A percentile compares a stretch with the other conserved stretches of the same genome.
These are phyloP conservation scores for Trypethelium eluteriae DNA, from an alignment of 495 filamentous ascomycete genomes.

Conservation along the genomic window DNA sequence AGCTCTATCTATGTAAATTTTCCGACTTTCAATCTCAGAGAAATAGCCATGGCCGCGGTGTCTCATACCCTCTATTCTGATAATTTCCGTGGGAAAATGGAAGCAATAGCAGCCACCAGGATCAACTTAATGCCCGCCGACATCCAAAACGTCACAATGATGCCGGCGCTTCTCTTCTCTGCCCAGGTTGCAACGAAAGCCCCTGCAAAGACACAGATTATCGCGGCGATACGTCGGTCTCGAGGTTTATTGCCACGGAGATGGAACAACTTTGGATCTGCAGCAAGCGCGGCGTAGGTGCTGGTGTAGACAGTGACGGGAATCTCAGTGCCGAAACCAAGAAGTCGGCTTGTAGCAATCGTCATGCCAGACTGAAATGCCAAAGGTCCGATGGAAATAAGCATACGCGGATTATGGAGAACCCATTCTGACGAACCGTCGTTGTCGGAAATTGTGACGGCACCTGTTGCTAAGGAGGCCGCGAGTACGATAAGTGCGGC, in stretches of 20 bases:
- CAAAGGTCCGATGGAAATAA: constrained; percentile 55
- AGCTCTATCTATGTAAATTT: background rate
- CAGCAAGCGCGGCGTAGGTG: constrained; percentile 10
- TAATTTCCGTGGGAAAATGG: background rate
- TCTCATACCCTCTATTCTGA: background rate
- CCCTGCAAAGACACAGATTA: constrained; percentile 6
- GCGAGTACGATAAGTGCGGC: constrained; percentile 48
- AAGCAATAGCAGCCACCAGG: constrained; percentile 5
- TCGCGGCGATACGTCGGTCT: constrained; percentile 2
- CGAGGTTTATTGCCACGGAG: background rate
- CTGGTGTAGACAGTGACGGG: constrained; percentile 63
- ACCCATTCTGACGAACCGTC: constrained; percentile 12
- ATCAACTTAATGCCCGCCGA: constrained; percentile 7
- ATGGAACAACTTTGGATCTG: constrained; percentile 11
- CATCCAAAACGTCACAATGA: constrained; percentile 9
- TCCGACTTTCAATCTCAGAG: background rate
- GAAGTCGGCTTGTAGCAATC: constrained; percentile 54
- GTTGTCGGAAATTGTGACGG: constrained; percentile 5
- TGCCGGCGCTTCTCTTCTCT: constrained; percentile 9
- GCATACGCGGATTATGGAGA: constrained; percentile 36
- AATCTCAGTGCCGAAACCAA: constrained; percentile 57
- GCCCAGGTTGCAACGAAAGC: constrained; percentile 8
- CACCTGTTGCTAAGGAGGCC: constrained; percentile 40
- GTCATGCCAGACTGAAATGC: constrained; percentile 66
- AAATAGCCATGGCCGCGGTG: background rate